Evolutionary conservation across 805 yeast species (phyloP).

Genomic region (Candida xyloterini): DNA sequence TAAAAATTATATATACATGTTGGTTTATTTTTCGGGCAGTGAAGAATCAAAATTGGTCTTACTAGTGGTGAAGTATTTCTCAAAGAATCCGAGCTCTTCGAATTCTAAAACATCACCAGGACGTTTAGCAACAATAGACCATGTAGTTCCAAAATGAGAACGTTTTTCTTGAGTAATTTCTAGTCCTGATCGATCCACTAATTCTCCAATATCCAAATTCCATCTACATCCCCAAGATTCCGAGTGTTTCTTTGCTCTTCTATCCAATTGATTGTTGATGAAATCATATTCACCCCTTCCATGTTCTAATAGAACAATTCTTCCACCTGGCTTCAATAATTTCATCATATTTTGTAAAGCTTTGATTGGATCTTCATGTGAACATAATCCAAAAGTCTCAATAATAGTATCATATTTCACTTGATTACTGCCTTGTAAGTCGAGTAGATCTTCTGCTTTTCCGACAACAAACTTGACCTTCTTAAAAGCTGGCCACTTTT

Average conservation of each 20-base stretch:
- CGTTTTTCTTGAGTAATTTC: conserved; percentile 78
- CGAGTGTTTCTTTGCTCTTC: conserved; percentile 77
- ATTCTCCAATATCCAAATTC: conserved; percentile 90
- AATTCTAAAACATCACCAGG: conserved; percentile 59
- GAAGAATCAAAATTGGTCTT: conserved; percentile 33
- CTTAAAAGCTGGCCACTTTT: conserved; percentile 59
- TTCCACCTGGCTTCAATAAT: conserved; percentile 84
- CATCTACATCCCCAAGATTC: conserved; percentile 96
- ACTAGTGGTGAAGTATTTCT: conserved; percentile 43
- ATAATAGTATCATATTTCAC: conserved; percentile 85
- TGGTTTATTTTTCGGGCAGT: conserved; percentile 9
- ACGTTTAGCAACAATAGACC: conserved; percentile 74
- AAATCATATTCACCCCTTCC: conserved; percentile 82
- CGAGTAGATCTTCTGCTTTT: conserved; percentile 75
- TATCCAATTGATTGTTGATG: conserved; percentile 77
- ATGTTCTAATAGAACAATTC: conserved; percentile 84
- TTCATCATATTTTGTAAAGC: conserved; percentile 72
- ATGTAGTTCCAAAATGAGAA: conserved; percentile 89
- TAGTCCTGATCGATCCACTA: conserved; percentile 78
- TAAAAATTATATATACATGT: conserved; percentile 3
- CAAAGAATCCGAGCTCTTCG: conserved; percentile 47
- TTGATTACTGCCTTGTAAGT: conserved; percentile 35
- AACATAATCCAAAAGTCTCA: conserved; percentile 94
- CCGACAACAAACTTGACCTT: conserved; percentile 89
- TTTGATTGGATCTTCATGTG: conserved; percentile 87